Evolutionary conservation across 257 asterid genomes (phyloP).

Genomic region (Solanum medicagineum): DNA sequence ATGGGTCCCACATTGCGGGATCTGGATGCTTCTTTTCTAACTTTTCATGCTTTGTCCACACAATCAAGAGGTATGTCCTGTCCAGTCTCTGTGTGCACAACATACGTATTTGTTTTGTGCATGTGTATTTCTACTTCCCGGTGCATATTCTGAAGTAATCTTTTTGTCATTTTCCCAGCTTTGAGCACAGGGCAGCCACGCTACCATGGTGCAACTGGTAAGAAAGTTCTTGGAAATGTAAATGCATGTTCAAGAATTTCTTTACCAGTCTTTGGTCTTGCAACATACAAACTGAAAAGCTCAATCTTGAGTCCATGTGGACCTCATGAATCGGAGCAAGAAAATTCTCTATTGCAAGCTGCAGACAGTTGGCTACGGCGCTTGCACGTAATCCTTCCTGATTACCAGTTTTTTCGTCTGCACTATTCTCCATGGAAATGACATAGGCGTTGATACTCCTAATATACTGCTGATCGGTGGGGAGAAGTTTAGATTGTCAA

Average conservation of each 20-base stretch:
- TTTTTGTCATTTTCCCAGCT: slow-evolving; percentile 17
- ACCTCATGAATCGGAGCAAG: slow-evolving; percentile 57
- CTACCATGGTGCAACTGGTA: slow-evolving; percentile 26
- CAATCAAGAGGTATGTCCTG: slow-evolving; percentile 34
- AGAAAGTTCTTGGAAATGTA: slow-evolving; percentile 12
- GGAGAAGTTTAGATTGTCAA: background rate
- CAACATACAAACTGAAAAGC: slow-evolving; percentile 61
- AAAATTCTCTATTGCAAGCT: slow-evolving; percentile 39
- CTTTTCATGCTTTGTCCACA: slow-evolving; percentile 43
- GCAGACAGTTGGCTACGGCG: slow-evolving; percentile 54
- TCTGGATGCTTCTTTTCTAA: slow-evolving; percentile 23
- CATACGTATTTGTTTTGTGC: background rate
- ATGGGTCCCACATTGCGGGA: slow-evolving; percentile 21
- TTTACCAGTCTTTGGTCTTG: slow-evolving; percentile 69
- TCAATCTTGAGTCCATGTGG: slow-evolving; percentile 45
- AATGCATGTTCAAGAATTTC: slow-evolving; percentile 39
- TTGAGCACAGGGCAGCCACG: slow-evolving; percentile 25
- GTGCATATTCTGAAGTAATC: background rate
- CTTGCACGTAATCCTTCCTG: slow-evolving; percentile 46
- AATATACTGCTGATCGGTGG: background rate
- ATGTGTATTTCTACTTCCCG: background rate
- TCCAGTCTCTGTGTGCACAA: background rate
- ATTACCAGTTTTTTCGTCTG: slow-evolving; percentile 49
- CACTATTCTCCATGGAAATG: slow-evolving; percentile 35
- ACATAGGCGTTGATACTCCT: background rate